Conservation (phyloP, 352 stramenopile genomes). For the Pythium rhizo-oryzae region DNA sequence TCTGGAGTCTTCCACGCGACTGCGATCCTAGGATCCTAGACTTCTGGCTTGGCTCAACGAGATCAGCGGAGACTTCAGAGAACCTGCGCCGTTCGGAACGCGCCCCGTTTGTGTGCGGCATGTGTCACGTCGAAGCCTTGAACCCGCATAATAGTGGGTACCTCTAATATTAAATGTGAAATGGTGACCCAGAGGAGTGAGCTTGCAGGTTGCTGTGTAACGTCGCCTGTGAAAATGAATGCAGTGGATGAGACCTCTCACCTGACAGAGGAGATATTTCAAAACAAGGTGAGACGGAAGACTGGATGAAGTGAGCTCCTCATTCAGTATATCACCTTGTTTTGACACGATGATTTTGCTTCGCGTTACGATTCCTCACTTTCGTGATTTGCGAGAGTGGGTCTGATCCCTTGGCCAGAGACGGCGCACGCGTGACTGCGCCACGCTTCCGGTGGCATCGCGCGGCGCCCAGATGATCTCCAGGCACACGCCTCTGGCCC, state of each 20-base stretch:
- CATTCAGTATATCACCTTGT: background rate
- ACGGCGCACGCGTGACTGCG: background rate
- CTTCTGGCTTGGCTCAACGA: too few relatives aligned
- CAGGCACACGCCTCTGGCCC: background rate
- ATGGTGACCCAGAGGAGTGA: background rate
- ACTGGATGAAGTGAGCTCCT: background rate
- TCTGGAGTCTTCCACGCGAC: too few relatives aligned
- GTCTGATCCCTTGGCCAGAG: background rate
- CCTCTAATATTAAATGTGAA: background rate
- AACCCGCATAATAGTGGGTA: background rate
- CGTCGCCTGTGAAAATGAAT: background rate
- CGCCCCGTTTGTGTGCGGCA: background rate
- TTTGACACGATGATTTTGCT: background rate
- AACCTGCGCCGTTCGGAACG: too few relatives aligned
- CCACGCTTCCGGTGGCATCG: background rate
- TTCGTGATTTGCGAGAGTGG: background rate
- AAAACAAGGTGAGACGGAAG: constrained; percentile 7
- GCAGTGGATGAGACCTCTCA: background rate
- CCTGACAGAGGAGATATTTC: background rate
- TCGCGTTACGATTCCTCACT: constrained; percentile 2
- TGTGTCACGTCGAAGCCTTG: background rate
- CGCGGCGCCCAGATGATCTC: too few relatives aligned
- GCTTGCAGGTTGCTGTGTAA: background rate
- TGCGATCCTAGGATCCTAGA: too few relatives aligned
- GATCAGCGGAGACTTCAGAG: too few relatives aligned